A percentile compares a stretch with the other conserved stretches of the same genome.
Evolutionary conservation across 1,139 yeast species (phyloP).

Genomic region (Geotrichum reessii): DNA sequence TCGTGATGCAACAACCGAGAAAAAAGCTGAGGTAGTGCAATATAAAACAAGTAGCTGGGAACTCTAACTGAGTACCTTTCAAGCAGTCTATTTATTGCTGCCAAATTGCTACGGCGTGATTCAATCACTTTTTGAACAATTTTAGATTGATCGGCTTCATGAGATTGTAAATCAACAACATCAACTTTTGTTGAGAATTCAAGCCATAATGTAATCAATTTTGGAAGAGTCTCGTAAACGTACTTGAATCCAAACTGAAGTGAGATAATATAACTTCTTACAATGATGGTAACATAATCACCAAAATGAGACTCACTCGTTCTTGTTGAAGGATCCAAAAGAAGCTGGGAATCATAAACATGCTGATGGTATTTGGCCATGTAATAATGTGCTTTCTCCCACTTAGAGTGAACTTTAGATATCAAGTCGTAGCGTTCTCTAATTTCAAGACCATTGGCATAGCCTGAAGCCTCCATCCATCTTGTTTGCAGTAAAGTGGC

Average conservation of each 20-base stretch:
- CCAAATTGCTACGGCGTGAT: slow-evolving; percentile 23
- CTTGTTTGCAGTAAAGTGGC: slow-evolving; percentile 68
- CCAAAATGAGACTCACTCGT: slow-evolving; percentile 44
- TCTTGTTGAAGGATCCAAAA: slow-evolving; percentile 37
- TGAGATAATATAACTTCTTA: slow-evolving; percentile 60
- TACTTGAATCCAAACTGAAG: slow-evolving; percentile 63
- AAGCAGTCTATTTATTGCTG: slow-evolving; percentile 35
- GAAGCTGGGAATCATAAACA: slow-evolving; percentile 57
- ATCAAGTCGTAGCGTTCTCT: slow-evolving; percentile 63
- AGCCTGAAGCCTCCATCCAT: slow-evolving; percentile 87
- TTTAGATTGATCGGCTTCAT: slow-evolving; percentile 24
- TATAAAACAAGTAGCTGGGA: slow-evolving; percentile 66
- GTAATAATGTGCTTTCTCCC: slow-evolving; percentile 79
- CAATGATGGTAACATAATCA: slow-evolving; percentile 58
- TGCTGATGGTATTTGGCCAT: slow-evolving; percentile 77
- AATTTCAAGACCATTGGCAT: slow-evolving; percentile 70
- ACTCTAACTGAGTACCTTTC: slow-evolving; percentile 43
- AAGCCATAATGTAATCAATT: slow-evolving; percentile 84
- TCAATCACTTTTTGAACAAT: slow-evolving; percentile 20
- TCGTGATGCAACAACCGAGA: slow-evolving; percentile 72
- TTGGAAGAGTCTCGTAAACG: slow-evolving; percentile 82
- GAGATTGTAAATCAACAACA: slow-evolving; percentile 4
- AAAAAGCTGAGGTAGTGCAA: slow-evolving; percentile 78
- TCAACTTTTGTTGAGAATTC: slow-evolving; percentile 57
- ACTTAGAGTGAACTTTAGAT: slow-evolving; percentile 48